Evolutionary conservation across 2,329 filamentous ascomycete species (phyloP), one percentile per base, ranked within the genome.

Genomic region (Aspergillus persii): DNA sequence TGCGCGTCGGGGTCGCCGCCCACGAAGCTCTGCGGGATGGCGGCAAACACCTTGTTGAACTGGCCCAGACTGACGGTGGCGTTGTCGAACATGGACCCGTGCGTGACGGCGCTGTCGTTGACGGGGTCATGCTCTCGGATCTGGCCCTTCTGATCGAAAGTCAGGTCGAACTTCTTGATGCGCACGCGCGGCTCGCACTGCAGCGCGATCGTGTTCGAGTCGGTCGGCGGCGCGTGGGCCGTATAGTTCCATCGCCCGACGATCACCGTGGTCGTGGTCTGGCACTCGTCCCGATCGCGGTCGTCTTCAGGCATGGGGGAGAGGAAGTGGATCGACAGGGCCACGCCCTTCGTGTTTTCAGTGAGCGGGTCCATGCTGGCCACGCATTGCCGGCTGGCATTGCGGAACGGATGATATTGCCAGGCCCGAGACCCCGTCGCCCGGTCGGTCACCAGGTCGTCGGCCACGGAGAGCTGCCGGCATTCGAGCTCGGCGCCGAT

Each of bases 41-140:
- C 66, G 4, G 71, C 71, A 61, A 74, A 74, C 2, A 72, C 69
- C 57, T 72, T 74, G 63, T 74, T 74, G 60, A 74, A 74, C 48
- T 74, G 71, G 1, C 71, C 72, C 30, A 74, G 58, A 39, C 70
- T 73, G 53, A 71, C 56, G 4, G 71, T 74, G 4, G 71, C 72
- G 54, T 74, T 74, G 11, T 71, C 63, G 46, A 69, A 70, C 70
- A 74, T 72, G 8, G 60, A 31, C 2, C 71, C 72, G 1, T 62
- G 55, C 1, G 58, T 63, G 44, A 72, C 68, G 0, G 54, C 54
- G 4, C 64, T 71, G 2, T 67, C 48, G 1, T 61, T 29, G 27
- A 71, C 11, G 4, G 61, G 59, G 2, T 60, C 12, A 9, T 68
- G 56, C 15, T 53, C 49, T 5, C 62, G 52, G 2, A 74, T 69